Evolutionary conservation across 2,329 filamentous ascomycete species (phyloP).

Genomic region (Colletotrichum sojae): DNA sequence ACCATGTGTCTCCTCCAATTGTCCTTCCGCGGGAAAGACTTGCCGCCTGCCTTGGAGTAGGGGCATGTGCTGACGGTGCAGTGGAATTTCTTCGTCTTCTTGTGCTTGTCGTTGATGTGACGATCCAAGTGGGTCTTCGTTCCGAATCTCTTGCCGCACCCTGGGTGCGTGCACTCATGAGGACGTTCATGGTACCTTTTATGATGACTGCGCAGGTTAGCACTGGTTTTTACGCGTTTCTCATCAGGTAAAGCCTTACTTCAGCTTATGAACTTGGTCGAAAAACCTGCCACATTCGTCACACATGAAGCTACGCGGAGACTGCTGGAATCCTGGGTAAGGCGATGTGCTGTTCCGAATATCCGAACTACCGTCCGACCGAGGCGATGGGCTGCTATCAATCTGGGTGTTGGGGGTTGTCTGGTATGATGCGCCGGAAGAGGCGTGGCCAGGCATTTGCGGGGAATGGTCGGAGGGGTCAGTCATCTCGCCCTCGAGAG

Average conservation of each 20-base stretch:
- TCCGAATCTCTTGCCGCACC: constrained; percentile 70
- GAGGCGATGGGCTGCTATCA: constrained; percentile 57
- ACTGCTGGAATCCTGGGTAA: constrained; percentile 40
- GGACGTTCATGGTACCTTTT: constrained; percentile 73
- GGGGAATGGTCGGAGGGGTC: constrained; percentile 59
- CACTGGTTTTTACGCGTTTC: constrained; percentile 30
- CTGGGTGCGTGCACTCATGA: constrained; percentile 68
- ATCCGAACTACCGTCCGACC: constrained; percentile 54
- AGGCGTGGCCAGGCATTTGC: constrained; percentile 55
- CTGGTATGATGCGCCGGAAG: constrained; percentile 57
- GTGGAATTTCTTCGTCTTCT: constrained; percentile 72
- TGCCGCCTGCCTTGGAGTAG: constrained; percentile 70
- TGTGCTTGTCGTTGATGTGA: constrained; percentile 74
- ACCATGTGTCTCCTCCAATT: constrained; percentile 75
- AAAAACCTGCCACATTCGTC: constrained; percentile 63
- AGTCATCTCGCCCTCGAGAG: constrained; percentile 41
- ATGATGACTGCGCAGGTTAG: constrained; percentile 64
- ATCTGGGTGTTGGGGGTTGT: constrained; percentile 64
- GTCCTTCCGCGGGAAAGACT: constrained; percentile 73
- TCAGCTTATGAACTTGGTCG: constrained; percentile 72
- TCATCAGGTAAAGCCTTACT: constrained; percentile 55
- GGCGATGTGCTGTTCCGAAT: constrained; percentile 56
- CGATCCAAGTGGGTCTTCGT: constrained; percentile 74
- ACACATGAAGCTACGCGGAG: constrained; percentile 52
- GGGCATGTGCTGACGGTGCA: constrained; percentile 68